Base-by-base conservation (phyloP, 2,329 filamentous ascomycete species). In the Chaetomium sp. region DNA sequence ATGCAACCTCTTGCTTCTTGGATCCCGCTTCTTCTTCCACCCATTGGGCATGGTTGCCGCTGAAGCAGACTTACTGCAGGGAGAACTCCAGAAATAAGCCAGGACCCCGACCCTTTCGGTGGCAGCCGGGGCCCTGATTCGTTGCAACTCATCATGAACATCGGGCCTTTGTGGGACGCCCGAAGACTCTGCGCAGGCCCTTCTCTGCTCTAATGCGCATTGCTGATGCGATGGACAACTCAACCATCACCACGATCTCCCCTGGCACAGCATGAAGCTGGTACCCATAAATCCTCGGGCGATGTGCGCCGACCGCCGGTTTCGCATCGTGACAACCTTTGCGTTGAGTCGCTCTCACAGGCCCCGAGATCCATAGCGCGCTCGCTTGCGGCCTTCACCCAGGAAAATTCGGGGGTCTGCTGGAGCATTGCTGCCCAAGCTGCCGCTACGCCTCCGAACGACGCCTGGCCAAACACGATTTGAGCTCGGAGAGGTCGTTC, bases 361-460 rank as follows among this genome's bases (percentile, higher is more conserved):
- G 47, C 56, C 35, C 47, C 38, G 10, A 31, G 13, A 16, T 45
- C 55, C 55, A 51, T 55, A 56, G 25, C 25, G n/a, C n/a, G 13
- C 62, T 68, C 66, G 68, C 67, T 66, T 66, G 70, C 70, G 70
- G 70, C 71, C 65, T 70, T 66, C 53, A 64, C 64, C 65, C 64
- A 57, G 70, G 68, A 62, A 56, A 33, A 51, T 70, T 68, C 70
- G 72, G 73, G 73, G 74, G 71, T 70, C 72, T 71, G 72, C 71
- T 67, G 74, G 73, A 76, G 73, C 74, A 76, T 79, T 79, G 78
- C 75, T 79, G 77, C 77, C 78, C 77, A 78, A 79, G 72, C 72
- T 74, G 73, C 74, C 71, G 70, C 71, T 73, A 74, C 68, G 70
- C 70, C 71, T 71, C 75, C 64, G 60, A 65, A 63, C 67, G 21